Evolutionary conservation across 1,139 yeast species (phyloP), one percentile per base, ranked within the genome.

Genomic region (Hansenula anomala): DNA sequence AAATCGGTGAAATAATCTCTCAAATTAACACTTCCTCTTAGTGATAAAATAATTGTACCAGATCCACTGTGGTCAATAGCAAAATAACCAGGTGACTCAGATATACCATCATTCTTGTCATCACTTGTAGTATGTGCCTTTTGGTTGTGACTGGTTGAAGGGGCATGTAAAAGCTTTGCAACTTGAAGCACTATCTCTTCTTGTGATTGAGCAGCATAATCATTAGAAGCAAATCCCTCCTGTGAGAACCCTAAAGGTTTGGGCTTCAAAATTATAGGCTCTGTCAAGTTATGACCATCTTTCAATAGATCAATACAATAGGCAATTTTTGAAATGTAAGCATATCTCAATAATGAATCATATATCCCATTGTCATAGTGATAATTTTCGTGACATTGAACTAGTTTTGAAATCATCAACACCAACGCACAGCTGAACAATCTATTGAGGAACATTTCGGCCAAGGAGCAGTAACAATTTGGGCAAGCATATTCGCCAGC

Each of bases 1-100:
- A 78, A 56, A 58, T 80, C 80, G 25, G 76, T 67, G 22, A 69
- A 46, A 77, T 84, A 71, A 47, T 82, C 89, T 36, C 69, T 63
- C 8, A 64, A 55, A 11, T 79, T 69, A 1, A 77, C 64, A 0
- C 82, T 74, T 3, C 88, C 87, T 56, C 84, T 66, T 42, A 78
- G 71, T 25, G 63, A 64, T 43, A 78, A 46, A 33, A 73, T 42
- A 23, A 80, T 57, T 41, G 66, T 55, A 37, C 68, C 55, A 20
- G 56, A 41, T 1, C 42, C 48, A 3, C 45, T 34, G 22, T 64
- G 61, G 47, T 78, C 80, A 11, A 71, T 49, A 1, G 74, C 79
- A 40, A 72, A 61, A 48, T 60, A 70, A 0, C 68, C 84, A 17
- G 38, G 44, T 3, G 50, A 34, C 3, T 22, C 19, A 9, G 15